A percentile compares a stretch with the other conserved stretches of the same genome.
Evolutionary conservation across 139 green algal genomes (phyloP).

Genomic region (Asterochloris sp.): DNA sequence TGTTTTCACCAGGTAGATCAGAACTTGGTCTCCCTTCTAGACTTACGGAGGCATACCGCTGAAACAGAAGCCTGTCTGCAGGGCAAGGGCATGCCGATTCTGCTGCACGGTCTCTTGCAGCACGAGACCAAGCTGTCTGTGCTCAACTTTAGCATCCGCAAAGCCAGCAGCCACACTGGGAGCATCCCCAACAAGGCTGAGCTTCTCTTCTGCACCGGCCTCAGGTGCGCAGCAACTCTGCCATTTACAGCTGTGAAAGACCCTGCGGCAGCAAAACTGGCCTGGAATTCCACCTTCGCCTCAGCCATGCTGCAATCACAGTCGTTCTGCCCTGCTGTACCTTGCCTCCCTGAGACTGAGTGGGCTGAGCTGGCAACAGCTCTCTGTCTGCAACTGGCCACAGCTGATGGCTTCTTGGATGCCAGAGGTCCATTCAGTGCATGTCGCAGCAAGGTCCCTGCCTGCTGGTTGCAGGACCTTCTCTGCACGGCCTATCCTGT

Average conservation of each 20-base stretch:
- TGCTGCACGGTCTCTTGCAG: constrained; percentile 77
- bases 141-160: constrained; percentile 77
- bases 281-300: neutral
- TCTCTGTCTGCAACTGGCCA: no score
- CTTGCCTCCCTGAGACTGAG: no score
- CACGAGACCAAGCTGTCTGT: constrained; percentile 92
- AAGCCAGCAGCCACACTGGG: constrained; percentile 50
- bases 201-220: constrained; percentile 75
- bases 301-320: no score
- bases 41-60: neutral
- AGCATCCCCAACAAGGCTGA: constrained; percentile 79
- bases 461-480: constrained; percentile 35
- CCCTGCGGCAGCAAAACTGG: neutral
- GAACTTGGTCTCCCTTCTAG: no score
- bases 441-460: no score
- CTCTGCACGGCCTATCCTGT: constrained; percentile 59
- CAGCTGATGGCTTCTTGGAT: no score
- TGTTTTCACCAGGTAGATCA: no score
- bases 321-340: no score
- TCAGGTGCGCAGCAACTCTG: constrained; percentile 25
- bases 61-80: constrained; percentile 5
- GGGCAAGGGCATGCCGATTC: constrained; percentile 45
- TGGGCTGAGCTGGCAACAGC: no score
- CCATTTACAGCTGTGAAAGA: neutral
- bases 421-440: no score